These are phyloP conservation scores for Thermomyces lanuginosus DNA, from an alignment of 2,329 filamentous ascomycete species.

Conservation along the genomic window DNA sequence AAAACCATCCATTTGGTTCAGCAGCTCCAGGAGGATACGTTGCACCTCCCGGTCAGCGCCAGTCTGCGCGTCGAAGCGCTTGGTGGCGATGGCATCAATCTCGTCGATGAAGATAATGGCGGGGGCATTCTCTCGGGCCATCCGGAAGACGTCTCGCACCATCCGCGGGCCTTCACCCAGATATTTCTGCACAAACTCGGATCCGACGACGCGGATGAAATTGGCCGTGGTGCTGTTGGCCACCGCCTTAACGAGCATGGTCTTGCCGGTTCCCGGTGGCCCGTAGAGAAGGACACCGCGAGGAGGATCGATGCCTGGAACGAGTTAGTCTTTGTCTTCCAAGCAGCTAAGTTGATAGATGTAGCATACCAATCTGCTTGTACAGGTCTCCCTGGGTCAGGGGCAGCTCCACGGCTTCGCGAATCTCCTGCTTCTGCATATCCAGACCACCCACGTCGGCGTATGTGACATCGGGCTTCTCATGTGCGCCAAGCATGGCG, in stretches of 20 bases:
- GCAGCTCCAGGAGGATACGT: conserved; percentile 88
- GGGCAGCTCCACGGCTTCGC: conserved; percentile 91
- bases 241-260: conserved; percentile 94
- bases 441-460: conserved; percentile 94
- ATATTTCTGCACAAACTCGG: conserved; percentile 98
- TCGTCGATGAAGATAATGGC: conserved; percentile 99
- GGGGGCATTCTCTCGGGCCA: conserved; percentile 95
- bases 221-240: conserved; percentile 96
- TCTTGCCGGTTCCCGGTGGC: conserved; percentile 90
- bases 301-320: conserved; percentile 73
- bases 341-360: no score
- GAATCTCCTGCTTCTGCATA: conserved; percentile 99
- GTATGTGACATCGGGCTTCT: conserved; percentile 97
- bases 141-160: conserved; percentile 97
- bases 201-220: conserved; percentile 95
- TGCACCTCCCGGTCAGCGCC: conserved; percentile 96
- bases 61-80: conserved; percentile 97
- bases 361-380: conserved; percentile 67
- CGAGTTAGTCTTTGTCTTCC: no score
- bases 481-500: conserved; percentile 87
- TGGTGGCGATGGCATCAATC: conserved; percentile 96
- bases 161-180: conserved; percentile 94
- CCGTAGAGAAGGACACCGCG: conserved; percentile 93
- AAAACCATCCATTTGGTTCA: conserved; percentile 99
- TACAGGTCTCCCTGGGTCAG: conserved; percentile 97